These are phyloP conservation scores for Polytolypa hystricis DNA, from an alignment of 2,329 filamentous ascomycete species.

Conservation along the genomic window DNA sequence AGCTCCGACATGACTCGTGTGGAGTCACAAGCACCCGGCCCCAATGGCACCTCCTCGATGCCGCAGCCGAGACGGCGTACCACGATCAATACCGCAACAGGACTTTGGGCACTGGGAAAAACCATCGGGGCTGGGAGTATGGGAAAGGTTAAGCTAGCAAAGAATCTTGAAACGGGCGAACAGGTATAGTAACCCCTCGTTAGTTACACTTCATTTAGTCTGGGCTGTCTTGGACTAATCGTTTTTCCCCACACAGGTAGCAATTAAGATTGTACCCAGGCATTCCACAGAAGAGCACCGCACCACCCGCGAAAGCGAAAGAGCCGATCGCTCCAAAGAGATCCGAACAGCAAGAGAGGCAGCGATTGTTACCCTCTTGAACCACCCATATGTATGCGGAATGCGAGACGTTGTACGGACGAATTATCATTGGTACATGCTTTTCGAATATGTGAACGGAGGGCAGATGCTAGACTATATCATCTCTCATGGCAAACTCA, in stretches of 20 bases:
- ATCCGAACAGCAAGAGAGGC: conserved; percentile 90
- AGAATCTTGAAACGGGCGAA: conserved; percentile 79
- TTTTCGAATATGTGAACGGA: conserved; percentile 97
- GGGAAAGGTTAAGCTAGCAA: conserved; percentile 96
- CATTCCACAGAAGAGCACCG: conserved; percentile 77
- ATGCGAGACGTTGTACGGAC: conserved; percentile 92
- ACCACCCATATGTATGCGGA: conserved; percentile 91
- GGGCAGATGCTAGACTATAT: conserved; percentile 99
- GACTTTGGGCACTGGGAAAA: conserved; percentile 91
- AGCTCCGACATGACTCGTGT: conserved; percentile 37
- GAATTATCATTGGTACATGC: conserved; percentile 99
- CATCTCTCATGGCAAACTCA: conserved; percentile 91
- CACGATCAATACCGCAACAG: conserved; percentile 78
- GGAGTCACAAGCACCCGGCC: conserved; percentile 30
- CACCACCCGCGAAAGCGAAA: conserved; percentile 62
- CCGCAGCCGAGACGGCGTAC: conserved; percentile 50
- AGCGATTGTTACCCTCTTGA: conserved; percentile 86
- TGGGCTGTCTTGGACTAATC: no score
- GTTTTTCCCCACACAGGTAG: no score
- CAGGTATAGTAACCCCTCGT: no score
- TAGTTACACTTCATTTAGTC: no score
- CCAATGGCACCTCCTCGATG: conserved; percentile 19
- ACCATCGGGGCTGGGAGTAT: conserved; percentile 96
- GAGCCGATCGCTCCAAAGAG: conserved; percentile 92
- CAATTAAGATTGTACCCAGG: conserved; percentile 92